These are phyloP conservation scores for Boletus mariae DNA, from an alignment of 1,284 basidiomycete genomes.

Conservation along the genomic window DNA sequence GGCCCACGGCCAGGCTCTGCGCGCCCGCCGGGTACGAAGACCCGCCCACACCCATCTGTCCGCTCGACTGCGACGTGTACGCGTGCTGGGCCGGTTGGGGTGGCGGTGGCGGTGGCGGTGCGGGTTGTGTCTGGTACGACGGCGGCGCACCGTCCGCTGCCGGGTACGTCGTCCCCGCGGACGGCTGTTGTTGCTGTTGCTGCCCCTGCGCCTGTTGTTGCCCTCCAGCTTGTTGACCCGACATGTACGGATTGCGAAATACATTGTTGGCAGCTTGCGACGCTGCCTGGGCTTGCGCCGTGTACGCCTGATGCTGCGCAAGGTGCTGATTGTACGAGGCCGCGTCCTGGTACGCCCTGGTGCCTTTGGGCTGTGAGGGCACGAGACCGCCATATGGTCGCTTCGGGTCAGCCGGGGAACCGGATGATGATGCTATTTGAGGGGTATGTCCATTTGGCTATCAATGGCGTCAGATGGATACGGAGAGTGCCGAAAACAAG, in stretches of 20 bases:
- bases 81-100: conserved; percentile 27
- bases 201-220: conserved; percentile 35
- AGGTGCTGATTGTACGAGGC: conserved; percentile 94
- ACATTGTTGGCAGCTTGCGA: conserved; percentile 63
- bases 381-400: conserved; percentile 95
- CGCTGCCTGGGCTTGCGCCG: conserved; percentile 73
- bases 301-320: conserved; percentile 91
- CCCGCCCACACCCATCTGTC: conserved; percentile 18
- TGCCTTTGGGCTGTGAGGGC: conserved; percentile 73
- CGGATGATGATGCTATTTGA: conserved; percentile 33
- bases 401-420: conserved; percentile 58
- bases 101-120: conserved; percentile 25
- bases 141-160: conserved; percentile 16
- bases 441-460: conserved; percentile 50
- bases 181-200: conserved; percentile 34
- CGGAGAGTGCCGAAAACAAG: neutral
- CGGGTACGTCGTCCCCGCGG: conserved; percentile 20
- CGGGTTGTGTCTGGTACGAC: conserved; percentile 22
- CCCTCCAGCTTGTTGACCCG: conserved; percentile 39
- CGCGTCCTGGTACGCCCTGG: conserved; percentile 87
- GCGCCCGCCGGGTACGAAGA: conserved; percentile 42
- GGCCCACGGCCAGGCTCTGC: conserved; percentile 28
- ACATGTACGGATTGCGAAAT: conserved; percentile 73
- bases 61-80: conserved; percentile 25
- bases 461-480: conserved; percentile 13